These are phyloP conservation scores for Eutypella sp. DNA, from an alignment of 2,329 filamentous ascomycete genomes.

Conservation along the genomic window DNA sequence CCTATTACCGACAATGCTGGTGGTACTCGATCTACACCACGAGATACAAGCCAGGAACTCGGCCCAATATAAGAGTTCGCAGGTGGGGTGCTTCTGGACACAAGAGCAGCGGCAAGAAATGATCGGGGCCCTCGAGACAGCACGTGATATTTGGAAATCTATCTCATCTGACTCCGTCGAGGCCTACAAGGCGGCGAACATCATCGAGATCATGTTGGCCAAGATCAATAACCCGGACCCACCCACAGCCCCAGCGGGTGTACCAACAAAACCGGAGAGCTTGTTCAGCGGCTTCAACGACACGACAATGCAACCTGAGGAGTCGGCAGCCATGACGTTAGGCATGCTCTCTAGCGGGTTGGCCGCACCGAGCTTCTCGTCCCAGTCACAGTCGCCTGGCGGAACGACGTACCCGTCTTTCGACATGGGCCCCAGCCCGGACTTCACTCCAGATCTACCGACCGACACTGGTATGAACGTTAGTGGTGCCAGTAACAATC, in stretches of 20 bases:
- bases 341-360: constrained; percentile 37
- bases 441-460: constrained; percentile 33
- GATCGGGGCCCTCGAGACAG: constrained; percentile 67
- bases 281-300: constrained; percentile 23
- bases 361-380: constrained; percentile 27
- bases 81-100: constrained; percentile 51
- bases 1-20: constrained; percentile 76
- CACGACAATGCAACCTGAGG: constrained; percentile 31
- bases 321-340: constrained; percentile 37
- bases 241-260: constrained; percentile 9
- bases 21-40: constrained; percentile 77
- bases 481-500: constrained; percentile 18
- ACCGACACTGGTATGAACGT: constrained; percentile 23
- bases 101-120: constrained; percentile 65
- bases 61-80: constrained; percentile 33
- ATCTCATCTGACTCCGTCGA: constrained; percentile 77
- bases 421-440: constrained; percentile 34
- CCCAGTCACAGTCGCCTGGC: constrained; percentile 35
- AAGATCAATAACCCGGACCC: constrained; percentile 58
- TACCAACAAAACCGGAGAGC: constrained; percentile 13
- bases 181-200: constrained; percentile 77
- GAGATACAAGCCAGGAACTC: constrained; percentile 47
- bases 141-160: constrained; percentile 74
- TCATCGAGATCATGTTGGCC: constrained; percentile 78
- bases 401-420: constrained; percentile 37